A percentile compares a stretch with the other conserved stretches of the same genome.
These are phyloP conservation scores for Pythium apleroticum DNA, from an alignment of 352 stramenopile species.

Conservation along the genomic window DNA sequence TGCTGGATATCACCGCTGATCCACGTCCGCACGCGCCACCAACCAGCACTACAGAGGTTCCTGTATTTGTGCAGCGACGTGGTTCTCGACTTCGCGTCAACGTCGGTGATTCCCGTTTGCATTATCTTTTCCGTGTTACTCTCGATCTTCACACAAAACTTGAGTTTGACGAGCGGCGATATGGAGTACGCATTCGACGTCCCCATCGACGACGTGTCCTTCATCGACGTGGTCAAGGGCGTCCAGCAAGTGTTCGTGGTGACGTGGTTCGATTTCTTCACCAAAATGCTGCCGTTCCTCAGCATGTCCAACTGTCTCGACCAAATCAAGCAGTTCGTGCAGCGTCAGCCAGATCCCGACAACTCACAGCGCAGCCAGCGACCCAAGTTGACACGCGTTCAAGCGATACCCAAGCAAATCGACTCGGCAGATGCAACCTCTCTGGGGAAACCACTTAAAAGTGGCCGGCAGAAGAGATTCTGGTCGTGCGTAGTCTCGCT, in stretches of 20 bases:
- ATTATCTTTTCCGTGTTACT: constrained; percentile 19
- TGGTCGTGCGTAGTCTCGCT: background rate
- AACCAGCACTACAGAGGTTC: constrained; percentile 16
- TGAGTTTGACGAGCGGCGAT: background rate
- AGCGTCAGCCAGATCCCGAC: background rate
- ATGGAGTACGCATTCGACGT: constrained; percentile 26
- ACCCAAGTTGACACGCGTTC: background rate
- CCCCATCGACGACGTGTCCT: constrained; percentile 17
- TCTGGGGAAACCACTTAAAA: background rate
- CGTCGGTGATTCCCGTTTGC: constrained; percentile 17
- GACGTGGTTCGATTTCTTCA: constrained; percentile 23
- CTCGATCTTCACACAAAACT: constrained; percentile 1
- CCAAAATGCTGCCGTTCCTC: constrained; percentile 25
- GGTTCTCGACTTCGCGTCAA: constrained; percentile 21
- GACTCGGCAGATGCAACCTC: background rate
- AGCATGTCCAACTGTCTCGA: constrained; percentile 23
- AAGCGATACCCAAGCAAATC: background rate
- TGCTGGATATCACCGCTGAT: constrained; percentile 29
- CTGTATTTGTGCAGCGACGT: constrained; percentile 25
- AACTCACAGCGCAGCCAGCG: too few species aligned
- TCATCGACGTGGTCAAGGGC: constrained; percentile 24
- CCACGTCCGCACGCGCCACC: background rate
- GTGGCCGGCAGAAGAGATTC: background rate
- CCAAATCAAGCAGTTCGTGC: constrained; percentile 10
- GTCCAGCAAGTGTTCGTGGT: constrained; percentile 25